These are phyloP conservation scores for Magnolia kwangsiensis DNA, from an alignment of 164 flowering plant genomes.

Conservation along the genomic window DNA sequence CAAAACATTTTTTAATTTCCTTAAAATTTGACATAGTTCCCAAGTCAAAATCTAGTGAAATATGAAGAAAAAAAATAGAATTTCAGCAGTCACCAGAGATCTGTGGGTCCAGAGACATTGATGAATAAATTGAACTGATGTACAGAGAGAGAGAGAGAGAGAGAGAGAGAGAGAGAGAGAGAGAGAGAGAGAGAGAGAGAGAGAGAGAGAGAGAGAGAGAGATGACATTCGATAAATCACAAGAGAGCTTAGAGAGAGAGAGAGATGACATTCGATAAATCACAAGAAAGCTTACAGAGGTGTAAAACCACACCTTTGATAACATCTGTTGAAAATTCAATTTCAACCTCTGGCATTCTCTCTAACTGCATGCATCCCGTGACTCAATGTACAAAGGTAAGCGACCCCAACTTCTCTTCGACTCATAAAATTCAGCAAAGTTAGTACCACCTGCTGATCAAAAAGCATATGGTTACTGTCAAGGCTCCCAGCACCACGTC, in stretches of 20 bases:
- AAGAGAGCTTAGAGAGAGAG: not conserved
- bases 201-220: no score
- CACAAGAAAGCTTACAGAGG: conserved; percentile 9
- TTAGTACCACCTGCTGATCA: conserved; percentile 10
- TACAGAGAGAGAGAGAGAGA: not conserved
- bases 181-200: not conserved
- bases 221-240: no score
- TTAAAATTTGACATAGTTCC: no score
- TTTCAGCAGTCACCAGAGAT: no score
- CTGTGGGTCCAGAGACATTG: no score
- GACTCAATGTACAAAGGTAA: conserved; percentile 2
- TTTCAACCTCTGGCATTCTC: not conserved
- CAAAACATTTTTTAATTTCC: no score
- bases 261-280: not conserved
- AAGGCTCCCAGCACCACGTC: not conserved
- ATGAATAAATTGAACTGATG: not conserved
- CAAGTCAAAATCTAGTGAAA: no score
- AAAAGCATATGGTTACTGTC: not conserved
- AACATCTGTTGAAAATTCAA: not conserved
- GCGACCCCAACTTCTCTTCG: not conserved
- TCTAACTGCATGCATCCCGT: conserved; percentile 5
- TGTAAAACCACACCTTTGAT: not conserved
- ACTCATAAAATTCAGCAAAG: conserved; percentile 11
- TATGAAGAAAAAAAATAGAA: no score
- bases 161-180: not conserved